Base-by-base conservation (phyloP, 169 alveolate species). In the Cryptosporidium ryanae region DNA sequence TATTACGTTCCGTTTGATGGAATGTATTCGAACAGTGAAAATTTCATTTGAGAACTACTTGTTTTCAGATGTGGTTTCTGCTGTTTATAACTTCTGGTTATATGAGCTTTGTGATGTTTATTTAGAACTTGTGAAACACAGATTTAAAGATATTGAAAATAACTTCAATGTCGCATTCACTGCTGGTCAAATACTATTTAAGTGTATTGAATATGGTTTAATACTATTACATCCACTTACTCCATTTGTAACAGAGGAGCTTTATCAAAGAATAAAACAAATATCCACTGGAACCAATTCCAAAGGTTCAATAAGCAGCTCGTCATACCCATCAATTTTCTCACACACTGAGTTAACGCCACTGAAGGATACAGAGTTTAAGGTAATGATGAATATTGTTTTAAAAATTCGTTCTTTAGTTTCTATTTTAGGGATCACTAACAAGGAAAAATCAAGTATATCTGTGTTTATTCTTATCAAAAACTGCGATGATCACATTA, bases 191-290 rank as follows among this genome's bases (percentile, higher is more conserved):
- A 91, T 90, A 49, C 82, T 92, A 18, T 91, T 87, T 64, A 70
- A 63, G n/a, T 84, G 90, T 48, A 64, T 93, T 46, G 96, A 94
- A 67, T 82, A 70, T 43, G 94, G 95, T 3, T 82, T 95, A 55
- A 92, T 96, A 65, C 95, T 98, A 49, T 90, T 98, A 18, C 99
- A 98, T 90, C 99, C 99, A 23, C 93, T 97, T 89, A 94, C 97
- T 94, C 99, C 99, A 21, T 98, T 94, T 90, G 91, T 98, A 64
- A 96, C 99, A 2, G 99, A 98, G 94, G 99, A 98, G 84, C 95
- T 97, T 63, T 98, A 94, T 90, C 98, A 97, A 65, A 95, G 96
- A 82, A 90, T 97, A 29, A 97, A 98, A 15, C 93, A 82, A 25
- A 81, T 83, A 25, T 7, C 23, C 44, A 57, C 68, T 17, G 64